Evolutionary conservation across 75 land plant species (phyloP), one percentile per base, ranked within the genome.

Genomic region (Chamaecyparis obtusa): DNA sequence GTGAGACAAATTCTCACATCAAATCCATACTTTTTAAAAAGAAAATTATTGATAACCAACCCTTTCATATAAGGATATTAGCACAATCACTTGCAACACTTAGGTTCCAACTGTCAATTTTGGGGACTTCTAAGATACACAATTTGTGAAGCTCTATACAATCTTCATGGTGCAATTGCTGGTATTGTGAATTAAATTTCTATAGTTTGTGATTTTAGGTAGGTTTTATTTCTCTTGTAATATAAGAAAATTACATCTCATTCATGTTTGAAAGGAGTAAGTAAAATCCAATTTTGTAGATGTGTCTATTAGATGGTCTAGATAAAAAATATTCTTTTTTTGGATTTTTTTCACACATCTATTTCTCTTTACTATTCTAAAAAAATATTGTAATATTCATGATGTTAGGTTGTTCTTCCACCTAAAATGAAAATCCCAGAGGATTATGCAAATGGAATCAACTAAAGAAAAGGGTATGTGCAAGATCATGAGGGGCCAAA

Each of bases 401-500:
- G n/a, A 36, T 36, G 43, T 14, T 81, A 98, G 99, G 83, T 87
- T 11, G 96, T 98, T 86, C 93, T 98, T 11, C 94, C 99, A 44
- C 94, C 92, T 49, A 92, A 89, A 83, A 97, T 99, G 83, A 93
- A 96, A 84, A 94, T 98, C 48, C 94, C 98, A 36, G 96, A 98
- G 33, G 95, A 94, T 72, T 98, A 95, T 95, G 96, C 89, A 44
- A 93, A 89, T 93, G 99, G 99, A n/a, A 9, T 91, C 93, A 39
- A 91, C 91, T 90, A 96, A 98, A 69, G 99, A 97, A 60, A 99
- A 98, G 95, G 99, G n/a, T n/a, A n/a, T n/a, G n/a, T n/a, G n/a
- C n/a, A n/a, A n/a, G n/a, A n/a, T n/a, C n/a, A n/a, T n/a, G n/a
- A n/a, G n/a, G n/a, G n/a, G n/a, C n/a, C n/a, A n/a, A n/a, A n/a